Percentiles rank a stretch among this genome's conserved stretches.
phyloP scores from a whole-genome alignment of 2,329 filamentous ascomycete species.

The Helminthosporium solani region DNA sequence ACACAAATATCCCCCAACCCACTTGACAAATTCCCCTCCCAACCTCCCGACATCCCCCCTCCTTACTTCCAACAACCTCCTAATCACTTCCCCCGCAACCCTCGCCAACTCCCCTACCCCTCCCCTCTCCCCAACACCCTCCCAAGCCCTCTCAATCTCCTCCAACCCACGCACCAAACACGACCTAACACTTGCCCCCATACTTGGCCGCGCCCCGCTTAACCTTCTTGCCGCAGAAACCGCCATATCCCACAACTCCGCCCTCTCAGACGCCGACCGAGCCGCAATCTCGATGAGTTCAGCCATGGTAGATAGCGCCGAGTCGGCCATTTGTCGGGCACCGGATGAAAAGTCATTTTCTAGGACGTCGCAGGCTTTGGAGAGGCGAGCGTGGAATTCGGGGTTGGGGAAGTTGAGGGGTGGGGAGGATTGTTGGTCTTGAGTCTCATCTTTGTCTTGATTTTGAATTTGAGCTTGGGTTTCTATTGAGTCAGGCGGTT shows the following conservation, averaged over 20 bases:
- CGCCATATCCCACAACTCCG: conserved; percentile 56
- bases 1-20: conserved; percentile 4
- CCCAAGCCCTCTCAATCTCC: conserved; percentile 33
- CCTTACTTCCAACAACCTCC: not conserved
- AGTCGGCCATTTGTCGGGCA: conserved; percentile 47
- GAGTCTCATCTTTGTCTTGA: too few species aligned
- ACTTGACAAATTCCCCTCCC: conserved; percentile 7
- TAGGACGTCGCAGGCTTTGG: conserved; percentile 9
- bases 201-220: conserved; percentile 55
- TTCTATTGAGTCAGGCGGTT: too few species aligned
- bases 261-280: conserved; percentile 17
- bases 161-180: conserved; percentile 52
- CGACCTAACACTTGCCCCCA: conserved; percentile 57
- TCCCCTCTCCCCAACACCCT: not conserved
- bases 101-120: too few species aligned
- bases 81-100: conserved; percentile 1
- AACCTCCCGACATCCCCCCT: conserved; percentile 2
- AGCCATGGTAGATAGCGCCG: not conserved
- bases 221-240: conserved; percentile 65
- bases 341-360: conserved; percentile 47
- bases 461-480: too few species aligned
- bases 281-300: conserved; percentile 43
- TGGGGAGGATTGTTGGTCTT: too few species aligned
- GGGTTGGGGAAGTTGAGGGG: not conserved
- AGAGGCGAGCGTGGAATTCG: conserved; percentile 8